A percentile compares a stretch with the other conserved stretches of the same genome.
Conservation (phyloP, 2,329 filamentous ascomycete species). For the Alternaria infectoria region DNA sequence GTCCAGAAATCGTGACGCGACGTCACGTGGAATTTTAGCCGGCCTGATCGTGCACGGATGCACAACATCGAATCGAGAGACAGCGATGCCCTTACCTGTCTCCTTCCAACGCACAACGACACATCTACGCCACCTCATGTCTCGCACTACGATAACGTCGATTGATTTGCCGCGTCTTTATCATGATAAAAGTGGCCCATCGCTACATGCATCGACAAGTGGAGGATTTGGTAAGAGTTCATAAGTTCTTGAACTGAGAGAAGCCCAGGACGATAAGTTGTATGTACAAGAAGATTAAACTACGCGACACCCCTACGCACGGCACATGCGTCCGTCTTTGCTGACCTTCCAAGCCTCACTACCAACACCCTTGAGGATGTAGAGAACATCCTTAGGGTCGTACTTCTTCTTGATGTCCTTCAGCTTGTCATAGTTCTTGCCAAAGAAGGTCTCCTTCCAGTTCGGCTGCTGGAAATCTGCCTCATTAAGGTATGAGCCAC, state of each 20-base stretch:
- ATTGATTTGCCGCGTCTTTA: too few species aligned
- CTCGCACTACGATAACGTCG: not conserved
- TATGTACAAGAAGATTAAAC: not conserved
- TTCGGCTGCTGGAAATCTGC: conserved; percentile 32
- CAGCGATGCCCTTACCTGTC: not conserved
- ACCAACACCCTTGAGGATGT: conserved; percentile 25
- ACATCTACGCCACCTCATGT: not conserved
- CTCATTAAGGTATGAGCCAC: conserved; percentile 40
- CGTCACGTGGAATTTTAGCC: not conserved
- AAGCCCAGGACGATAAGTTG: not conserved
- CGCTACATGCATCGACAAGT: not conserved
- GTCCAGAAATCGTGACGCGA: not conserved
- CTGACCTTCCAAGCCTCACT: conserved; percentile 25
- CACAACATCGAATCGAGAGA: not conserved
- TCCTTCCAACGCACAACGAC: not conserved
- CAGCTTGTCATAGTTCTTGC: conserved; percentile 25
- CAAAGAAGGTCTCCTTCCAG: conserved; percentile 35
- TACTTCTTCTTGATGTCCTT: conserved; percentile 29
- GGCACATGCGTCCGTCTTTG: conserved; percentile 22
- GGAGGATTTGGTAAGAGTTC: not conserved
- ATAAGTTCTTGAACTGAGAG: not conserved
- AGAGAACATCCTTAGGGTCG: conserved; percentile 29
- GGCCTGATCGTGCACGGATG: not conserved
- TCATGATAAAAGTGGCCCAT: too few species aligned
- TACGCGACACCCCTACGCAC: not conserved